Percentiles rank a stretch among this genome's conserved stretches.
Conservation (phyloP, 192 early-diverging fungal genomes). For the Coemansia sp. region DNA sequence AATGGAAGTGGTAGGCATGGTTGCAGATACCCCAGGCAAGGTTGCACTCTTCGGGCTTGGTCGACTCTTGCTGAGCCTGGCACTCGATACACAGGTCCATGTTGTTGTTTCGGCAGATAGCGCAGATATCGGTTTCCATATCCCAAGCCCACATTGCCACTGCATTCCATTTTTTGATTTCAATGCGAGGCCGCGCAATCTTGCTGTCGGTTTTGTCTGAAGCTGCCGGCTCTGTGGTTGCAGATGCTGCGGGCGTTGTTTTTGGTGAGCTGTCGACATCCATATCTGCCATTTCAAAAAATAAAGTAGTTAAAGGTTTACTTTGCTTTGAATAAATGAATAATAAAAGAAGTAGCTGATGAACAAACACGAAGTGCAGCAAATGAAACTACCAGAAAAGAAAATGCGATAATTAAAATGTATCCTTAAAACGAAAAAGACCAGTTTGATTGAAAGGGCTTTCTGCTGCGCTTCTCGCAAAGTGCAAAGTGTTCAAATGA, state of each 20-base stretch:
- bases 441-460: no score
- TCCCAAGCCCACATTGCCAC: constrained; percentile 99
- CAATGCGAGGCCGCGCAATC: constrained; percentile 73
- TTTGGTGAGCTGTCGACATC: constrained; percentile 8
- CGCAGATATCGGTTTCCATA: constrained; percentile 97
- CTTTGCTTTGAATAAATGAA: not conserved
- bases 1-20: constrained; percentile 99
- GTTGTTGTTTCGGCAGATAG: constrained; percentile 99
- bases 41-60: constrained; percentile 89
- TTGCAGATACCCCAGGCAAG: constrained; percentile 97
- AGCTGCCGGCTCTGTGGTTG: constrained; percentile 9
- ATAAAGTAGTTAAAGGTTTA: not conserved
- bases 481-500: no score
- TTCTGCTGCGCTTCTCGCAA: no score
- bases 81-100: constrained; percentile 99
- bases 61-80: constrained; percentile 95
- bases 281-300: constrained; percentile 16
- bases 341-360: not conserved
- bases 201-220: constrained; percentile 6
- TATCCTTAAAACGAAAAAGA: no score
- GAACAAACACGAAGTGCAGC: no score
- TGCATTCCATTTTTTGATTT: constrained; percentile 99
- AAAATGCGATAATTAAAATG: no score
- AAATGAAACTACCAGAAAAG: no score
- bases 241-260: not conserved